phyloP scores from a whole-genome alignment of 176 grass and related monocot genomes.

The Puya raimondii region DNA sequence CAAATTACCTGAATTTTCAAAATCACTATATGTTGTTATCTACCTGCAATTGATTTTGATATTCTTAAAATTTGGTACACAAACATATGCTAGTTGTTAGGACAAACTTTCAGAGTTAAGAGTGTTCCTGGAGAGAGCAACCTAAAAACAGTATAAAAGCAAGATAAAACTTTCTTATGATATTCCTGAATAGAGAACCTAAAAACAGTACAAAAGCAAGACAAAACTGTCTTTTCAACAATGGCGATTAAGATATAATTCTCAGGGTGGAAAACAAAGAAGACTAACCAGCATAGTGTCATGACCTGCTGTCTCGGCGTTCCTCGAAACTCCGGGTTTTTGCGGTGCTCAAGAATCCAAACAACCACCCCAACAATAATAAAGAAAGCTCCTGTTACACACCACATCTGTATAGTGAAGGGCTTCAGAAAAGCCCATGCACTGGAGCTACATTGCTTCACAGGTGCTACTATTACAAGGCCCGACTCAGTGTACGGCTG shows the following conservation, averaged over 20 bases:
- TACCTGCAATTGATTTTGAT: background rate
- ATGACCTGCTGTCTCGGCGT: slow-evolving; percentile 41
- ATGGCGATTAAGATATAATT: too few relatives aligned
- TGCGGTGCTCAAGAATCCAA: slow-evolving; percentile 80
- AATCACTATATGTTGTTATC: too few relatives aligned
- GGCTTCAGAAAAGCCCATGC: slow-evolving; percentile 79
- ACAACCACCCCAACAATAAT: slow-evolving; percentile 66
- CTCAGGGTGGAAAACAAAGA: slow-evolving; percentile 3
- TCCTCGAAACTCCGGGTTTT: slow-evolving; percentile 66
- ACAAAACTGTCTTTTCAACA: too few relatives aligned
- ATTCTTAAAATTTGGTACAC: background rate
- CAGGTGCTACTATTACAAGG: slow-evolving; percentile 56
- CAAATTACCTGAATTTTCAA: too few relatives aligned
- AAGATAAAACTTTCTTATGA: too few relatives aligned
- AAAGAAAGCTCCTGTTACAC: slow-evolving; percentile 60
- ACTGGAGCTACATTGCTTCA: slow-evolving; percentile 38
- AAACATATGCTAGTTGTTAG: background rate
- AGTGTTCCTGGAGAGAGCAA: background rate
- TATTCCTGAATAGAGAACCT: too few relatives aligned
- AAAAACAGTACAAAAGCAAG: too few relatives aligned
- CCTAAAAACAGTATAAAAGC: background rate
- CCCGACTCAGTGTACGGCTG: slow-evolving; percentile 66
- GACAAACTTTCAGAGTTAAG: background rate
- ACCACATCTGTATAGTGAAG: slow-evolving; percentile 80
- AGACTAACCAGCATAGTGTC: slow-evolving; percentile 62